Percentiles rank a stretch among this genome's conserved stretches.
These are phyloP conservation scores for Erodium texanum DNA, from an alignment of 441 rosid species.

Conservation along the genomic window DNA sequence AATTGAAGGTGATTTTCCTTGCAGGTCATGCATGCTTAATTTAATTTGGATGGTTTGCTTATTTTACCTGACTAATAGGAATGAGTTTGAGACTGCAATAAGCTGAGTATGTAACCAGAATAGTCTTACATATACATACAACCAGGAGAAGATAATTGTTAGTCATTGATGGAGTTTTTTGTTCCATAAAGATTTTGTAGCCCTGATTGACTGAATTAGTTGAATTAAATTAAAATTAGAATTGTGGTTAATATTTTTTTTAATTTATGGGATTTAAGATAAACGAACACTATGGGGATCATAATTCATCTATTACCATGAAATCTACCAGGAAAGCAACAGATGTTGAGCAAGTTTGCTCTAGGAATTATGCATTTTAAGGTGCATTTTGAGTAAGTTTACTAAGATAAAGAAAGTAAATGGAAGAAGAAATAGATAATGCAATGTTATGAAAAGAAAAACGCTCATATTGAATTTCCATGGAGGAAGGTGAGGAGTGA, in stretches of 20 bases:
- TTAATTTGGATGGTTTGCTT: neutral
- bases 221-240: neutral
- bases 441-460: too few species aligned
- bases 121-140: neutral
- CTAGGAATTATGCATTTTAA: neutral
- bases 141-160: neutral
- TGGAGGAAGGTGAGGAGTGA: too few species aligned
- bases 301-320: neutral
- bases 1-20: constrained; percentile 48
- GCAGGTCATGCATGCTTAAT: neutral
- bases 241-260: neutral
- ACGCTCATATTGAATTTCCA: too few species aligned
- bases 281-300: neutral
- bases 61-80: neutral
- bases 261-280: neutral
- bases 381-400: too few species aligned
- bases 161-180: neutral
- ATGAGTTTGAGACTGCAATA: neutral
- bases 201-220: neutral
- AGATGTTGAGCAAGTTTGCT: neutral
- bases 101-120: neutral
- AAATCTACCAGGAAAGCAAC: neutral
- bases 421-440: too few species aligned
- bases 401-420: too few species aligned
- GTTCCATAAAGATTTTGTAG: neutral